Evolutionary conservation across 2,329 filamentous ascomycete species (phyloP).

Genomic region (Talaromyces sp.): DNA sequence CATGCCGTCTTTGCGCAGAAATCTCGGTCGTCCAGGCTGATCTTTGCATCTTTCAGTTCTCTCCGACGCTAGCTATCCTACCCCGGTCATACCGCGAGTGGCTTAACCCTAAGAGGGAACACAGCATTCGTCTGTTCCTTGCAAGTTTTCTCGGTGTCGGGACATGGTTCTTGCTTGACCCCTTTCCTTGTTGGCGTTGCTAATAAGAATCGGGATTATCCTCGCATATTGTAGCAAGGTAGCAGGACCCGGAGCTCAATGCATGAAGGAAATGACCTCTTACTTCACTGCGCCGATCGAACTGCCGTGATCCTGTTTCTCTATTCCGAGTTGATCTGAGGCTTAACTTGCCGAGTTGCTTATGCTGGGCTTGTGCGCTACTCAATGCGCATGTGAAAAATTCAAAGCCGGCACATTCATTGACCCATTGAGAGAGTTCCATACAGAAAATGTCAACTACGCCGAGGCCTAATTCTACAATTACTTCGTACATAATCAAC

Average conservation of each 20-base stretch:
- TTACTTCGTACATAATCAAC: not conserved
- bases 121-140: not conserved
- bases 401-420: not conserved
- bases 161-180: not conserved
- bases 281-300: not conserved
- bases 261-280: not conserved
- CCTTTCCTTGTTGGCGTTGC: not conserved
- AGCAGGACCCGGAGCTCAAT: not conserved
- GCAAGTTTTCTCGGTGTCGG: not conserved
- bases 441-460: not conserved
- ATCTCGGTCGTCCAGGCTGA: not conserved
- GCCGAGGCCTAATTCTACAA: conserved; percentile 6
- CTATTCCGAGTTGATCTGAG: not conserved
- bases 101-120: not conserved
- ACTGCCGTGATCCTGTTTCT: not conserved
- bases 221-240: not conserved
- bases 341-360: not conserved
- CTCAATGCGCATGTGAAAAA: not conserved
- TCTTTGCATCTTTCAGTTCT: conserved; percentile 3
- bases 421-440: not conserved
- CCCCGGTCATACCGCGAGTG: not conserved
- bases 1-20: not conserved
- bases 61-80: conserved; percentile 6
- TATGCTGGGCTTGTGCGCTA: not conserved
- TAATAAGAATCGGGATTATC: not conserved